A percentile compares a stretch with the other conserved stretches of the same genome.
These are phyloP conservation scores for Saccharomyces hybrid DNA, from an alignment of 1,139 yeast genomes.

Conservation along the genomic window DNA sequence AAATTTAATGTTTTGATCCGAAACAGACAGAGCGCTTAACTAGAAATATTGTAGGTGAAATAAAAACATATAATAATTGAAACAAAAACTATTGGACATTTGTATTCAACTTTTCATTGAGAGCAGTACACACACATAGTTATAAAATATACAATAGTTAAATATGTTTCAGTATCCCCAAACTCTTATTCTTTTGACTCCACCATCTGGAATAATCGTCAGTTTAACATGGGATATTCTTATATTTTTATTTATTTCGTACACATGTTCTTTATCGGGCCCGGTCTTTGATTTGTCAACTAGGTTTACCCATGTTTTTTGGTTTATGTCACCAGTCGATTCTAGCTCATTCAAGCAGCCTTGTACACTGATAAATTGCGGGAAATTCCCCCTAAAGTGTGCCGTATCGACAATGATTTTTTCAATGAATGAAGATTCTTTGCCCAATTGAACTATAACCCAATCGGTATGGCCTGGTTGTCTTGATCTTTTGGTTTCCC, in stretches of 20 bases:
- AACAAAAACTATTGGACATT: not conserved
- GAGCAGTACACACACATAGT: not conserved
- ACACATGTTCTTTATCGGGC: slow-evolving; percentile 73
- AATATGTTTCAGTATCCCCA: slow-evolving; percentile 41
- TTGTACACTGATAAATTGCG: slow-evolving; percentile 63
- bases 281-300: slow-evolving; percentile 67
- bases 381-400: slow-evolving; percentile 88
- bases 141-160: not conserved
- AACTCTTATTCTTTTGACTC: slow-evolving; percentile 82
- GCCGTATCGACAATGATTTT: slow-evolving; percentile 79
- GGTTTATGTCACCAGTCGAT: slow-evolving; percentile 28
- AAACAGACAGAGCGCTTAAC: not conserved
- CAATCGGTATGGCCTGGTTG: slow-evolving; percentile 79
- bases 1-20: not conserved
- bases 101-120: not conserved
- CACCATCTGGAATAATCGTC: slow-evolving; percentile 91
- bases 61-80: not conserved
- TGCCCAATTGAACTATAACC: slow-evolving; percentile 76
- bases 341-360: slow-evolving; percentile 40
- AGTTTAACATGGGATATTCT: slow-evolving; percentile 60
- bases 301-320: slow-evolving; percentile 51
- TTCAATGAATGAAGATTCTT: slow-evolving; percentile 43
- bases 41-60: not conserved
- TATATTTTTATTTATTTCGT: slow-evolving; percentile 26
- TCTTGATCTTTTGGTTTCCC: slow-evolving; percentile 95